A percentile compares a stretch with the other conserved stretches of the same genome.
phyloP scores from a whole-genome alignment of 2,329 filamentous ascomycete genomes.

The Hortaea werneckii region DNA sequence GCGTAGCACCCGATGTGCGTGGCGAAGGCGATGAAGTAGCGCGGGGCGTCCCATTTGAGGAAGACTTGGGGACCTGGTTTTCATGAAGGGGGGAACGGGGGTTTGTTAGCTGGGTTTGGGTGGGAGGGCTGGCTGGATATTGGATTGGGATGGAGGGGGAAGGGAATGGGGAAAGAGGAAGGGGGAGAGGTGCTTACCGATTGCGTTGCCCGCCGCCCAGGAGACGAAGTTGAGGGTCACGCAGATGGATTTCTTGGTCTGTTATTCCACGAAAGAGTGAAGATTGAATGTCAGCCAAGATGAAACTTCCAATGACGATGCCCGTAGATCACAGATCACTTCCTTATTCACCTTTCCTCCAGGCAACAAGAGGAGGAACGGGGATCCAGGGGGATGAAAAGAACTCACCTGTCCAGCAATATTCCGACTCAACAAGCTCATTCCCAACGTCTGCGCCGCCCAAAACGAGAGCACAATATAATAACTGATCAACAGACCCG shows the following conservation, averaged over 20 bases:
- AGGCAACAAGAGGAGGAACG: no score
- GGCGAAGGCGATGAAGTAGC: slow-evolving; percentile 60
- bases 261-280: no score
- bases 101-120: no score
- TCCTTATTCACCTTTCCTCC: no score
- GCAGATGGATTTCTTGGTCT: slow-evolving; percentile 40
- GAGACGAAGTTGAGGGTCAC: slow-evolving; percentile 61
- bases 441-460: background rate
- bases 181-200: slow-evolving; percentile 39
- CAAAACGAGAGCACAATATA: background rate
- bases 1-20: slow-evolving; percentile 61
- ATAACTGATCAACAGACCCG: slow-evolving; percentile 29
- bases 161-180: no score
- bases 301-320: no score
- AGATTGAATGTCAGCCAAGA: no score
- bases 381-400: no score
- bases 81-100: slow-evolving; percentile 25
- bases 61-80: slow-evolving; percentile 50
- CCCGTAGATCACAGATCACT: no score
- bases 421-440: background rate
- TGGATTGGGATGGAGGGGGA: no score
- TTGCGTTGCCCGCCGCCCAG: slow-evolving; percentile 59
- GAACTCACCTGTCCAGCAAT: background rate
- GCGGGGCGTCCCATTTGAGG: slow-evolving; percentile 48
- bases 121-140: no score